Conservation (phyloP, 2,329 filamentous ascomycete species). For the Talaromyces sp. region DNA sequence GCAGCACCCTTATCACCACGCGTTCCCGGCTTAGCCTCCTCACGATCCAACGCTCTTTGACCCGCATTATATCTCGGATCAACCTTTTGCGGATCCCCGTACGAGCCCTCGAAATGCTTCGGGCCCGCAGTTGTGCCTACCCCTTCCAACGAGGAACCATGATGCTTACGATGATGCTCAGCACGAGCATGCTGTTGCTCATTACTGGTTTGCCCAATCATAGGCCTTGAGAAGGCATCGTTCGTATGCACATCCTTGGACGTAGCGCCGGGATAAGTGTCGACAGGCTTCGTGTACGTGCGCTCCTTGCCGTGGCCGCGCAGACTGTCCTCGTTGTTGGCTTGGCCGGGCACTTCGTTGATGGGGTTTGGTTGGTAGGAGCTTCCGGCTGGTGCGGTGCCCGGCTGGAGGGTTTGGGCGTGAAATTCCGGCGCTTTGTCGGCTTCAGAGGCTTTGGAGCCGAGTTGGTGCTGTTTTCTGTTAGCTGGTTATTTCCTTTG, state of each 20-base stretch:
- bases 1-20: slow-evolving; percentile 32
- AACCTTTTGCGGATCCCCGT: slow-evolving; percentile 21
- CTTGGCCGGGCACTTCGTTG: slow-evolving; percentile 38
- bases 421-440: slow-evolving; percentile 64
- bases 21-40: slow-evolving; percentile 25
- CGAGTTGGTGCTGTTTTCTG: slow-evolving; percentile 59
- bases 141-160: slow-evolving; percentile 45
- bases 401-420: slow-evolving; percentile 59
- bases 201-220: slow-evolving; percentile 48
- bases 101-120: slow-evolving; percentile 3
- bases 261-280: slow-evolving; percentile 53
- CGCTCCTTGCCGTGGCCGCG: slow-evolving; percentile 43
- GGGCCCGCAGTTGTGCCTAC: slow-evolving; percentile 36
- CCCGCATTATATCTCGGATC: slow-evolving; percentile 27
- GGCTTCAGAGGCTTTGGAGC: slow-evolving; percentile 55
- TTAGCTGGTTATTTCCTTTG: not conserved
- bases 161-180: slow-evolving; percentile 43
- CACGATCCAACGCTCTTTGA: slow-evolving; percentile 33
- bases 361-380: slow-evolving; percentile 50
- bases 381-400: slow-evolving; percentile 58
- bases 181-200: slow-evolving; percentile 51
- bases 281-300: slow-evolving; percentile 44
- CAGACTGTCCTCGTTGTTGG: slow-evolving; percentile 40
- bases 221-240: slow-evolving; percentile 53
- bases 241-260: slow-evolving; percentile 52